Evolutionary conservation across 352 stramenopile species (phyloP).

Genomic region (Pythium phragmiticola): DNA sequence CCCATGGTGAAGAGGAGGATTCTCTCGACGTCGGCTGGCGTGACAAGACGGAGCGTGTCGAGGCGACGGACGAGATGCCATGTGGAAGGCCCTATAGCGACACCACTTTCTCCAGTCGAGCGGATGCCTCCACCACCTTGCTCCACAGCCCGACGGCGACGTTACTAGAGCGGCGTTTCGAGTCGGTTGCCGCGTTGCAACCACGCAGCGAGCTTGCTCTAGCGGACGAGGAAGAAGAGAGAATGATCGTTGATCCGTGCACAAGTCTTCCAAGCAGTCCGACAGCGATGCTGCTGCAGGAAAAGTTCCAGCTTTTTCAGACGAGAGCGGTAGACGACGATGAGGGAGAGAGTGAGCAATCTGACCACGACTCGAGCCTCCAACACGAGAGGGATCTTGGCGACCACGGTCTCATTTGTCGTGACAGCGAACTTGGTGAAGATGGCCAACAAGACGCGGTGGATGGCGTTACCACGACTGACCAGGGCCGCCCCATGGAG

Average conservation of each 20-base stretch:
- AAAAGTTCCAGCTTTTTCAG: slow-evolving; percentile 7
- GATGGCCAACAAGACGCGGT: not conserved
- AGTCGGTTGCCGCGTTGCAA: not conserved
- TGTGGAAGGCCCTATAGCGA: not conserved
- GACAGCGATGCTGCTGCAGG: slow-evolving; percentile 4
- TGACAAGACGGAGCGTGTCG: not conserved
- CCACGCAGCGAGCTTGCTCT: not conserved
- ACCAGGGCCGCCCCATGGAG: not conserved
- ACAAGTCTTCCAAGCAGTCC: slow-evolving; percentile 2
- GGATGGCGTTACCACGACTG: too few species aligned
- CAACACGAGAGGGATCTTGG: not conserved
- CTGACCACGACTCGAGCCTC: not conserved
- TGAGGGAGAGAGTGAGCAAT: not conserved
- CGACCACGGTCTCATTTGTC: not conserved
- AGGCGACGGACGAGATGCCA: not conserved
- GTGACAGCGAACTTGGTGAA: not conserved
- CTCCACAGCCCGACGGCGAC: slow-evolving; percentile 8
- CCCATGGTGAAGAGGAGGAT: not conserved
- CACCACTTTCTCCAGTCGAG: not conserved
- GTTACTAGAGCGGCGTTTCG: not conserved
- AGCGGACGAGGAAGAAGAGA: not conserved
- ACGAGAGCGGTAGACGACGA: not conserved
- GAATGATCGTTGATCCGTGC: not conserved
- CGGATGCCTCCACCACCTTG: slow-evolving; percentile 7
- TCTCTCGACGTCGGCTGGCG: not conserved